Evolutionary conservation across 164 flowering plant species (phyloP).

Genomic region (Tetrastigma voinierianum): DNA sequence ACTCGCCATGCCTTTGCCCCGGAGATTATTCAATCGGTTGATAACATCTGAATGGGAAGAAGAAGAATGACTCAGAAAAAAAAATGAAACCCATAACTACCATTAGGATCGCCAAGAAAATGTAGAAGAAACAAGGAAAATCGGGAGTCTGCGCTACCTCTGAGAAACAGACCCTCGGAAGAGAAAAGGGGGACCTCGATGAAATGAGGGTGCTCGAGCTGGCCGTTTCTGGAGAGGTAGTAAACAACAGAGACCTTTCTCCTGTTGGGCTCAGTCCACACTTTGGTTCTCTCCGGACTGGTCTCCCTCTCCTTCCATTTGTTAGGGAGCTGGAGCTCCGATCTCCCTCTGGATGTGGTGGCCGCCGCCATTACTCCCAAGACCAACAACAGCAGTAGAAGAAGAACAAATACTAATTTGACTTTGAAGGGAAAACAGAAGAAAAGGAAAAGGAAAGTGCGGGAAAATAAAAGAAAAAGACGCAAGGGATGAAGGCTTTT

Average conservation of each 20-base stretch:
- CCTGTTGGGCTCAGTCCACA: constrained; percentile 30
- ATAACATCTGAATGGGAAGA: constrained; percentile 61
- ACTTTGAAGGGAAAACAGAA: not conserved
- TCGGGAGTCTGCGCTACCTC: not conserved
- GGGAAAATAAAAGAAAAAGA: not conserved
- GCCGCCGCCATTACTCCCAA: constrained; percentile 19
- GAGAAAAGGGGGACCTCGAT: constrained; percentile 64
- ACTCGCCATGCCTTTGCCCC: constrained; percentile 83
- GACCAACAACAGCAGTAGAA: not conserved
- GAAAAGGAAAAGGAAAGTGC: not conserved
- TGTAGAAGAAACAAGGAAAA: not conserved
- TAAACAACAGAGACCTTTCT: constrained; percentile 77
- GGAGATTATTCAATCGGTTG: constrained; percentile 58
- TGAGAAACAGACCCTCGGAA: not conserved
- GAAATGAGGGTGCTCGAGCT: constrained; percentile 95
- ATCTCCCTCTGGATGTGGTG: not conserved
- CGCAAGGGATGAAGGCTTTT: too few species aligned
- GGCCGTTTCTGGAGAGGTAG: constrained; percentile 78
- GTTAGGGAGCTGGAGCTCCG: constrained; percentile 20
- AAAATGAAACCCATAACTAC: not conserved
- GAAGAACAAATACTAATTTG: not conserved
- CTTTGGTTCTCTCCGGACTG: constrained; percentile 37
- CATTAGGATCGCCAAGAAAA: too few species aligned
- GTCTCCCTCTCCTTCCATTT: constrained; percentile 24
- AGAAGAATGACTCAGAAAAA: not conserved